Base-by-base conservation (phyloP, 441 rosid genomes). In the Erodium chrysanthum region DNA sequence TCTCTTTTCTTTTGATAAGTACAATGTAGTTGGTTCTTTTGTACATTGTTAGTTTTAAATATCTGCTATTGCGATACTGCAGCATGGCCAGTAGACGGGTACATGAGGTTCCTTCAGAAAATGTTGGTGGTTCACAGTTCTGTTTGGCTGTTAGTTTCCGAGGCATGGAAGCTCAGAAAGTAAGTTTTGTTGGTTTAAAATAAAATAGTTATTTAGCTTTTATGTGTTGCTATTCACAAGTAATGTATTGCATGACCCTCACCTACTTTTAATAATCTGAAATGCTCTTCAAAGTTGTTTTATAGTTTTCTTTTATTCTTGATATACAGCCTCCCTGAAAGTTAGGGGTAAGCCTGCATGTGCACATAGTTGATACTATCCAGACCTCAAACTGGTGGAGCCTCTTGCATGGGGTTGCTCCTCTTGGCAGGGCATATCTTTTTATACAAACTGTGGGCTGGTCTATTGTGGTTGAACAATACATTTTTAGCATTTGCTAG, bases 41-140 rank as follows among this genome's bases (percentile, higher is more conserved):
- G 31, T 59, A 59, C 64, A 22, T 27, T 22, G 33, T 22, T 22
- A 11, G n/a, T 59, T 50, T 7, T 4, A 65, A 66, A 71, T 46
- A 75, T 79, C 33, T 10, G 25, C 72, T 76, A 69, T 17, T 73
- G 64, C 48, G 59, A 63, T 31, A 21, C 37, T 88, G 86, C 91
- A 95, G 98, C 81, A 86, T 95, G 96, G 93, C 96, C 77, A 95
- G 97, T 65, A 84, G 90, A 78, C 97, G 90, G 77, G 89, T 92
- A 42, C 79, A 73, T 66, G 99, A 95, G 85, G 96, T 95, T 74
- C 93, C 96, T 11, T 81, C 84, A 3, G 66, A 80, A 72, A 86
- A 82, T 79, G 81, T 92, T 79, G 97, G 98, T 69, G 98, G 99
- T 69, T 90, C 99, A n/a, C 85, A 77, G 33, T 78, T 80, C 75